Evolutionary conservation across 1,284 basidiomycete genomes (phyloP).

Genomic region (Ceratobasidium sp.): DNA sequence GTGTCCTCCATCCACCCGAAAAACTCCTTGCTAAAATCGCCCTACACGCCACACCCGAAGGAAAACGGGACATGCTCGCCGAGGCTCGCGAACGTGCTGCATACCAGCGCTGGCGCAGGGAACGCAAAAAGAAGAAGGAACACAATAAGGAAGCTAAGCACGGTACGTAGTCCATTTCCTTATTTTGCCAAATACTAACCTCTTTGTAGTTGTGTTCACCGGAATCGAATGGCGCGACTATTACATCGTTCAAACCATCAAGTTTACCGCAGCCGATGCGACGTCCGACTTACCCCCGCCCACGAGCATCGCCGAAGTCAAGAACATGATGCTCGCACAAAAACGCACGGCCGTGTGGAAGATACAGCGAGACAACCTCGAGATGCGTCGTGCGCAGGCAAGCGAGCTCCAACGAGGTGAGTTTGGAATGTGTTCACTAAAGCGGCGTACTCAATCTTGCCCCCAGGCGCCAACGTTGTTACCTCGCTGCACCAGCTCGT

Average conservation of each 20-base stretch:
- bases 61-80: slow-evolving; percentile 83
- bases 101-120: slow-evolving; percentile 87
- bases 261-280: slow-evolving; percentile 94
- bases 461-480: slow-evolving; percentile 83
- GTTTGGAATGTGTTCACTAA: not conserved
- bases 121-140: slow-evolving; percentile 86
- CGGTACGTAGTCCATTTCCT: slow-evolving; percentile 64
- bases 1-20: slow-evolving; percentile 86
- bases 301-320: slow-evolving; percentile 93
- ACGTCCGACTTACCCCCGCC: slow-evolving; percentile 94
- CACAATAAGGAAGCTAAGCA: slow-evolving; percentile 92
- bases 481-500: slow-evolving; percentile 92
- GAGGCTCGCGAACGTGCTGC: slow-evolving; percentile 83
- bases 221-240: slow-evolving; percentile 99
- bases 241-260: slow-evolving; percentile 98
- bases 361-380: slow-evolving; percentile 88
- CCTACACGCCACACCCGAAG: slow-evolving; percentile 65
- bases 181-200: slow-evolving; percentile 24
- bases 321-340: slow-evolving; percentile 96
- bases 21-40: slow-evolving; percentile 79
- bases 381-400: slow-evolving; percentile 89
- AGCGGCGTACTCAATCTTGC: not conserved
- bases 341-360: slow-evolving; percentile 99
- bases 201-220: slow-evolving; percentile 82
- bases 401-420: slow-evolving; percentile 82